These are phyloP conservation scores for Megacollybia platyphylla DNA, from an alignment of 1,284 basidiomycete genomes.

Conservation along the genomic window DNA sequence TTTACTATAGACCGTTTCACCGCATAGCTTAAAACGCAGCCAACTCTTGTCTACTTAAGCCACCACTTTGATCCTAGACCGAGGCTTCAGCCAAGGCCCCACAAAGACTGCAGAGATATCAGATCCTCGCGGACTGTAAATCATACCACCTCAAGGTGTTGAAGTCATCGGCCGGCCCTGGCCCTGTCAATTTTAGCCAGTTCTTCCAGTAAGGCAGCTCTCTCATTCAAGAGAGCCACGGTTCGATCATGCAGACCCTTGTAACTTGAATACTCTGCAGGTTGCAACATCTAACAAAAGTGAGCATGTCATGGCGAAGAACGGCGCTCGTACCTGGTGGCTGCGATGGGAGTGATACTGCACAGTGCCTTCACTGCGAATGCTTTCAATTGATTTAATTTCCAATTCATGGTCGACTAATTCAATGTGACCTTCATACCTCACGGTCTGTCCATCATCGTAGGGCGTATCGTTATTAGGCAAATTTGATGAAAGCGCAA, in stretches of 20 bases:
- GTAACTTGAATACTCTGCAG: neutral
- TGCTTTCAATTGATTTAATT: constrained; percentile 30
- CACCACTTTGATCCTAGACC: too few relatives aligned
- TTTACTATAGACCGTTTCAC: too few relatives aligned
- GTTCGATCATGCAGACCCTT: neutral
- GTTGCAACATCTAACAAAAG: neutral
- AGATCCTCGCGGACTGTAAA: too few relatives aligned
- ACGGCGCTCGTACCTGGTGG: neutral
- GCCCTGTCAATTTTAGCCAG: neutral
- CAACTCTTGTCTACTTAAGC: too few relatives aligned
- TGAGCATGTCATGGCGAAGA: neutral
- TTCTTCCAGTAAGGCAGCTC: neutral
- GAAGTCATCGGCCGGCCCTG: too few relatives aligned
- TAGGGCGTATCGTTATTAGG: neutral
- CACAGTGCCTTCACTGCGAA: constrained; percentile 7
- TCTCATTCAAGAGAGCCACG: neutral
- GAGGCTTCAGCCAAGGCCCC: too few relatives aligned
- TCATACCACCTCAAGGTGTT: too few relatives aligned
- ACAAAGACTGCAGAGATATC: too few relatives aligned
- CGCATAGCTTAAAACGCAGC: too few relatives aligned
- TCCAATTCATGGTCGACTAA: constrained; percentile 37
- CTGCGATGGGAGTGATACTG: neutral
- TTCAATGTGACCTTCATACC: constrained; percentile 40
- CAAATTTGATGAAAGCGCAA: constrained; percentile 5
- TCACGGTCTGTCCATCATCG: constrained; percentile 17